Conservation (phyloP, 2,329 filamentous ascomycete species). For the Cyclaneusma minus region DNA sequence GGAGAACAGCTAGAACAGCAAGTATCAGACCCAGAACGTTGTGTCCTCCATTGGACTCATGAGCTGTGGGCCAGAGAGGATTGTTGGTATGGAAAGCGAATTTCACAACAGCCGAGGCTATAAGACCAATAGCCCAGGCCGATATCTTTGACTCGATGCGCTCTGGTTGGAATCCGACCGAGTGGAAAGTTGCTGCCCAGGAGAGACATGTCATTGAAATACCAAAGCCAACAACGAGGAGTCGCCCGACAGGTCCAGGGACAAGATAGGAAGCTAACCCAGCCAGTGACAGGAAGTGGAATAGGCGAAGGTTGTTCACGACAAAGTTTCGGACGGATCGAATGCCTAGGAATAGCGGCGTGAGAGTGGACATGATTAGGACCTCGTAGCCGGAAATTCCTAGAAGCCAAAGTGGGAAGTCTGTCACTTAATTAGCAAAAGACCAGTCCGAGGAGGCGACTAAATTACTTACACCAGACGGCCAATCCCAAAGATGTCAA, state of each 20-base stretch:
- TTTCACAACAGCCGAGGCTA: conserved; percentile 77
- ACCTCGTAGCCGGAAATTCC: conserved; percentile 94
- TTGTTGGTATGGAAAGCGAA: conserved; percentile 93
- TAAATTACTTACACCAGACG: conserved; percentile 71
- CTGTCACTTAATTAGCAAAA: conserved; percentile 25
- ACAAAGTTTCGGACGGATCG: conserved; percentile 51
- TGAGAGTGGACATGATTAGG: conserved; percentile 69
- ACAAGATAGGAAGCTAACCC: conserved; percentile 72
- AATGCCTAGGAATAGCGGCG: conserved; percentile 65
- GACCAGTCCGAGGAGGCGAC: not conserved
- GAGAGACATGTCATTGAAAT: conserved; percentile 68
- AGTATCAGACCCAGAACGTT: conserved; percentile 71
- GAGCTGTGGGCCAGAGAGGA: conserved; percentile 90
- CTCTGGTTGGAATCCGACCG: conserved; percentile 57
- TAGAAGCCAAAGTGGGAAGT: conserved; percentile 98
- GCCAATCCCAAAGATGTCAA: conserved; percentile 77
- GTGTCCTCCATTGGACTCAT: conserved; percentile 78
- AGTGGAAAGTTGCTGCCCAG: conserved; percentile 70
- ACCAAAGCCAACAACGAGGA: conserved; percentile 69
- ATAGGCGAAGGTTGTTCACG: conserved; percentile 49
- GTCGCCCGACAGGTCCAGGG: conserved; percentile 53
- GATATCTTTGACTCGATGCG: conserved; percentile 71
- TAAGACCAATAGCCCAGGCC: conserved; percentile 66
- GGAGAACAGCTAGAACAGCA: conserved; percentile 58
- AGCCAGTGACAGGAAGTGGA: conserved; percentile 63